A percentile compares a stretch with the other conserved stretches of the same genome.
phyloP scores from a whole-genome alignment of 345 rosid species.

The Streptanthus diversifolius region DNA sequence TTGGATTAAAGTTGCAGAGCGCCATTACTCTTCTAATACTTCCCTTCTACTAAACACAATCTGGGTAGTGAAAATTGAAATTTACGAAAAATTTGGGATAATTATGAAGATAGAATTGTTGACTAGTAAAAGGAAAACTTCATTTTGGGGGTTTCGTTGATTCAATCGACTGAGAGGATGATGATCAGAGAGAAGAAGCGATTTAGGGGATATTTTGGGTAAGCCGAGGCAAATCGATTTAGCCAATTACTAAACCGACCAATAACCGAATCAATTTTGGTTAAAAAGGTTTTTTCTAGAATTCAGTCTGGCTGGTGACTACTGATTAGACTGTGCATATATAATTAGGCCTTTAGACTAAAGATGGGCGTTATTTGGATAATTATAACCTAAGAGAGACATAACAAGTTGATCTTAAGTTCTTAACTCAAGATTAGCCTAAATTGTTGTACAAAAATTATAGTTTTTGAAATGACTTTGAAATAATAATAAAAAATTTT shows the following conservation, averaged over 20 bases:
- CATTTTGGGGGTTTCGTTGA: background rate
- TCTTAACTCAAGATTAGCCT: no score
- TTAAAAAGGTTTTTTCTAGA: background rate
- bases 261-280: background rate
- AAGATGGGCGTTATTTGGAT: background rate
- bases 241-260: constrained; percentile 1
- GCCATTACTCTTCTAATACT: constrained; percentile 15
- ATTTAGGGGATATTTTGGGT: constrained; percentile 2
- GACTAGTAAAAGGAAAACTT: background rate
- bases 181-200: background rate
- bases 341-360: background rate
- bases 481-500: no score
- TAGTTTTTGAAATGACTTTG: no score
- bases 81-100: background rate
- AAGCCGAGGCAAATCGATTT: background rate
- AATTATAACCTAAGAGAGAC: background rate
- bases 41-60: background rate
- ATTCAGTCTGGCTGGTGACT: background rate
- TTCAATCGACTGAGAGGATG: background rate
- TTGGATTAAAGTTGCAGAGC: constrained; percentile 18
- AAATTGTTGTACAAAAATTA: no score
- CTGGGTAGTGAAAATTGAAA: background rate
- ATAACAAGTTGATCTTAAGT: no score
- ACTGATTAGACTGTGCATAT: background rate
- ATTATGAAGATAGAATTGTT: background rate